phyloP scores from a whole-genome alignment of 2,329 filamentous ascomycete species.

The Penicillium hordei region DNA sequence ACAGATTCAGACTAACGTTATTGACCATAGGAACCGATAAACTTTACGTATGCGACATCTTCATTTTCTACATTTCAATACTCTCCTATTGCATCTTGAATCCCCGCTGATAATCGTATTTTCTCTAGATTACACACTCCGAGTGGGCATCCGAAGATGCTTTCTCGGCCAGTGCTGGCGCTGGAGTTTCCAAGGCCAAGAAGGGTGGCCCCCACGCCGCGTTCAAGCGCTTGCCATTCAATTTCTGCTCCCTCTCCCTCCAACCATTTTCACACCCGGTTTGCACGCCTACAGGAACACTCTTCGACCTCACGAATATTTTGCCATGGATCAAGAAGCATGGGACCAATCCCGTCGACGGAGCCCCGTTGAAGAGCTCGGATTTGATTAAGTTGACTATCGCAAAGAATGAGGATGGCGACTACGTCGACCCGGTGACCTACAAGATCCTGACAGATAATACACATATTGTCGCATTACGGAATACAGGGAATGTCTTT shows the following conservation, averaged over 20 bases:
- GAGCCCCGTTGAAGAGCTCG: conserved; percentile 71
- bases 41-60: conserved; percentile 44
- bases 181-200: conserved; percentile 59
- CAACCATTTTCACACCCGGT: conserved; percentile 95
- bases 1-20: background rate
- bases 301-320: conserved; percentile 95
- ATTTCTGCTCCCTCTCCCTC: conserved; percentile 93
- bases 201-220: conserved; percentile 56
- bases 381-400: conserved; percentile 92
- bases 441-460: conserved; percentile 98
- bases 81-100: conserved; percentile 15
- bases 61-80: background rate
- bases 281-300: conserved; percentile 81
- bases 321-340: conserved; percentile 92
- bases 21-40: conserved; percentile 48
- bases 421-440: conserved; percentile 93
- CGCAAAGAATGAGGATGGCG: conserved; percentile 83
- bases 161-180: conserved; percentile 76
- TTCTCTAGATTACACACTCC: conserved; percentile 81
- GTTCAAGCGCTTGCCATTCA: conserved; percentile 92
- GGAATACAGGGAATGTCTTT: conserved; percentile 89
- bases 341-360: conserved; percentile 86
- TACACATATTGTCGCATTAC: conserved; percentile 89
- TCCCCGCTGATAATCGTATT: conserved; percentile 17
- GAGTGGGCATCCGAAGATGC: conserved; percentile 94